phyloP scores from a whole-genome alignment of 176 grass and related monocot species.

The Oryza longistaminata region DNA sequence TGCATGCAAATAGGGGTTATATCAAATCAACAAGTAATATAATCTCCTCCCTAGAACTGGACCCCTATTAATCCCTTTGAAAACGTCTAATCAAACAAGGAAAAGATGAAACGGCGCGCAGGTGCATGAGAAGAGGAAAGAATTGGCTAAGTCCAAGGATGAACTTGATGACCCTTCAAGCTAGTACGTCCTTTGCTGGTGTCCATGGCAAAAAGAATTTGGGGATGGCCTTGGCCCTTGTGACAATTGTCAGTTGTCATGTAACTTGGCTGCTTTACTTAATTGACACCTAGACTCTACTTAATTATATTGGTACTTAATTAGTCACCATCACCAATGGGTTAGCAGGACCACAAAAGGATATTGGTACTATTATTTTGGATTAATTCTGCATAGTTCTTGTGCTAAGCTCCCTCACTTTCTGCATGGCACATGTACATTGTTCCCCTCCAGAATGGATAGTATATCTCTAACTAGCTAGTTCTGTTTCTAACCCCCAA shows the following conservation, averaged over 20 bases:
- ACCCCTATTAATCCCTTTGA: conserved; percentile 34
- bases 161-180: conserved; percentile 54
- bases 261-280: conserved; percentile 23
- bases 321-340: conserved; percentile 44
- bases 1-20: conserved; percentile 31
- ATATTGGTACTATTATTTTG: not conserved
- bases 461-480: not conserved
- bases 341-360: conserved; percentile 50
- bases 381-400: conserved; percentile 27
- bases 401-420: conserved; percentile 51
- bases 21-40: conserved; percentile 41
- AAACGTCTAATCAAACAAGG: conserved; percentile 46
- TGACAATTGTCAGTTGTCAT: conserved; percentile 55
- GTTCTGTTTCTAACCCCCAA: not conserved
- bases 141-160: conserved; percentile 60
- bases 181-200: conserved; percentile 49
- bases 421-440: conserved; percentile 55
- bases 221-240: conserved; percentile 27
- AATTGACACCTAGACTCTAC: not conserved
- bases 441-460: conserved; percentile 47
- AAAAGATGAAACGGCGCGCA: conserved; percentile 5
- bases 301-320: conserved; percentile 7
- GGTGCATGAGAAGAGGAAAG: conserved; percentile 27
- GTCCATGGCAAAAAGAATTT: conserved; percentile 41
- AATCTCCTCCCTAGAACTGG: conserved; percentile 58